Evolutionary conservation across 257 asterid genomes (phyloP), one percentile per base, ranked within the genome.

Genomic region (Solanum raphanifolium): DNA sequence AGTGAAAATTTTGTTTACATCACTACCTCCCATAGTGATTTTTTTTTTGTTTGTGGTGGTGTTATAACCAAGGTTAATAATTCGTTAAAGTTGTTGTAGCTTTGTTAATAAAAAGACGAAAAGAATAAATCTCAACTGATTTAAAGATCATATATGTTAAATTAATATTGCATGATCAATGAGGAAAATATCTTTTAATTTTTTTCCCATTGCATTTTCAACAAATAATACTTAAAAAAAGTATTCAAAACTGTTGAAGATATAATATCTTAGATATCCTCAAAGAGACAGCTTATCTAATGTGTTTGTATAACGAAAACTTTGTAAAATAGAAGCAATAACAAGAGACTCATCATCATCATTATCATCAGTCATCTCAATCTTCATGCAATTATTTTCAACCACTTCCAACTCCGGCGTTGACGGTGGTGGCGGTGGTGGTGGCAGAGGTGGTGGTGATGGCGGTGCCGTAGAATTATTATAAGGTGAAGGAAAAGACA

Each of bases 311-410:
- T 90, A 87, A 39, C 78, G 21, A 84, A 92, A 90, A 72, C 90
- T 89, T 84, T 90, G 93, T 87, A 92, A 86, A 87, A 92, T 91
- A 62, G 93, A 88, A 75, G 93, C 92, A 89, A 90, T 92, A 27
- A 88, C 25, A 73, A 90, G 88, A 21, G 94, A 90, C 73, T 88
- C 94, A 46, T 92, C 92, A 85, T 89, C 85, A 29, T 83, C 89
- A 9, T 87, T 86, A 52, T 23, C 32, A 32, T 21, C 29, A 66
- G 3, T 74, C 86, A 82, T 75, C 74, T 65, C 83, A 74, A 74
- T 69, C 62, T 90, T 87, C 39, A 52, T 58, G 83, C 15, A 86
- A 43, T n/a, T 82, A 34, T 72, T 86, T 38, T 29, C 87, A 32
- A 31, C 7, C 23, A 84, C 90, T 88, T 90, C 87, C 13, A 38